Base-by-base conservation (phyloP, 148 eudicot species). In the Dysphania ambrosioides region DNA sequence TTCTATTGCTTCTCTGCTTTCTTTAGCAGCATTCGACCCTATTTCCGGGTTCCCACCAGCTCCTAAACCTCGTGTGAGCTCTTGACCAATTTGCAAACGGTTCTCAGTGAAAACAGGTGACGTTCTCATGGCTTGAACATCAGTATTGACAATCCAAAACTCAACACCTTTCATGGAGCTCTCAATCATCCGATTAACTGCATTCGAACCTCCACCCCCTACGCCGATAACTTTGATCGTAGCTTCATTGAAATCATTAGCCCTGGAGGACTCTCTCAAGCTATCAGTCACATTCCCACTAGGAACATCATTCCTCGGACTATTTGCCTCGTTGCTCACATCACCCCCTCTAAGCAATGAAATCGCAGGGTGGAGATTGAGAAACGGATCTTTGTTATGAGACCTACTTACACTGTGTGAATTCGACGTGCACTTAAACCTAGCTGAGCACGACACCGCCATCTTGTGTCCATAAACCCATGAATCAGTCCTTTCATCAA, bases 161-260 rank as follows among this genome's bases (percentile, higher is more conserved):
- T 95, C 99, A 30, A 95, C 97, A 79, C 99, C 99, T 72, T 86
- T 90, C 93, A 95, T 86, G 11, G 92, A 74, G 66, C 97, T 95
- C 84, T 95, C 97, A 9, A 95, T 92, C 99, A 95, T 92, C 4
- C 99, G 89, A 80, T 95, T 95, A 61, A 95, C 99, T 19, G 97
- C 99, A 85, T 95, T 92, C 1, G 99, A 95, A 68, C 99, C 99
- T 55, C 99, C 99, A 67, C 99, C 99, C 53, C 99, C 99, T 68
- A 95, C 96, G 31, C 99, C 99, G 78, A 95, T 83, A 65, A 95
- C 99, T 84, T 95, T 95, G 70, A 95, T 95, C 72, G 85, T 95
- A 26, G 99, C 99, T 82, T 81, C 96, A 76, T 86, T 92, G 66
- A 70, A 85, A 74, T 80, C 80, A 70, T 66, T 85, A 66, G 72